Conservation (phyloP, 208 protist genomes). For the Leishmania martiniquensis region DNA sequence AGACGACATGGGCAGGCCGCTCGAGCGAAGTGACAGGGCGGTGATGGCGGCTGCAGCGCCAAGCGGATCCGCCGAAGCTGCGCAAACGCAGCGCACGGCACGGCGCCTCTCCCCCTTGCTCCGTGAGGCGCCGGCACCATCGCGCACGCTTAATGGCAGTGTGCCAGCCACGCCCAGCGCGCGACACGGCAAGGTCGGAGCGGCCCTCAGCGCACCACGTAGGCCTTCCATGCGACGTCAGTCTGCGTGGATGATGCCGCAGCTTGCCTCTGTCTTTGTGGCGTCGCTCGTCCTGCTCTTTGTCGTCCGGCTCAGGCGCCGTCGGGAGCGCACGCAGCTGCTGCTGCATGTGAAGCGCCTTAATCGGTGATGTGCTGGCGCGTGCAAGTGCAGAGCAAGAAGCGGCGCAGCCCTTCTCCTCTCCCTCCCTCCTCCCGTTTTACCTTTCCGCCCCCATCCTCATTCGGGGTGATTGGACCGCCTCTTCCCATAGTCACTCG, state of each 20-base stretch:
- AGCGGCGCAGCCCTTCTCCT: neutral
- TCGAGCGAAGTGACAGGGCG: neutral
- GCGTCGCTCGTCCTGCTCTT: constrained; percentile 10
- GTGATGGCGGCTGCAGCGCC: neutral
- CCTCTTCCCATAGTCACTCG: too few species aligned
- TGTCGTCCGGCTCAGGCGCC: constrained; percentile 13
- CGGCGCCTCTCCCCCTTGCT: constrained; percentile 3
- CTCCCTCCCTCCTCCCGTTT: neutral
- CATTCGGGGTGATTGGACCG: too few species aligned
- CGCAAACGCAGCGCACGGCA: neutral
- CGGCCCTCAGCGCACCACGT: neutral
- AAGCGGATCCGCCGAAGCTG: neutral
- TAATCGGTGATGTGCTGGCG: neutral
- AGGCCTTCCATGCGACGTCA: neutral
- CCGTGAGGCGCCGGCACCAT: neutral
- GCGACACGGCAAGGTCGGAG: neutral
- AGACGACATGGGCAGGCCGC: neutral
- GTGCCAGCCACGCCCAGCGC: neutral
- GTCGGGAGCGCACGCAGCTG: constrained; percentile 11
- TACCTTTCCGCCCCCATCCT: neutral
- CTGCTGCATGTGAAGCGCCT: neutral
- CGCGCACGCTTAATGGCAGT: neutral
- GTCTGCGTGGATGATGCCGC: neutral
- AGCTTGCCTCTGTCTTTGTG: neutral
- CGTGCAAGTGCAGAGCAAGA: neutral